A percentile compares a stretch with the other conserved stretches of the same genome.
phyloP scores from a whole-genome alignment of 345 rosid genomes.

The Aquilaria yunnanensis region DNA sequence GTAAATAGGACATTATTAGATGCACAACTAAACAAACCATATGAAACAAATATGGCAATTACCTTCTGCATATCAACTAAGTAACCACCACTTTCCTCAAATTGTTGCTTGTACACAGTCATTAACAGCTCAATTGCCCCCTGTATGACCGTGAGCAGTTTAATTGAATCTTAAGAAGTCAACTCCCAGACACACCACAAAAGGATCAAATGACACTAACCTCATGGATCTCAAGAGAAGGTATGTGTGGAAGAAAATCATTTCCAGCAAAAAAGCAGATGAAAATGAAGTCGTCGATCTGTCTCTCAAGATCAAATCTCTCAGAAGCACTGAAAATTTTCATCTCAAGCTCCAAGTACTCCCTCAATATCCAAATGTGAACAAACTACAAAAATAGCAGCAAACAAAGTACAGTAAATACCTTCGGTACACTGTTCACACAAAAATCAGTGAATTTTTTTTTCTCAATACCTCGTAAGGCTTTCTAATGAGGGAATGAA shows the following conservation, averaged over 20 bases:
- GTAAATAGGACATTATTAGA: neutral
- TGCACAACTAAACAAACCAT: neutral
- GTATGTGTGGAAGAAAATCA: constrained; percentile 32
- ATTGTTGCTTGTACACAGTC: constrained; percentile 22
- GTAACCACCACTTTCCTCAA: constrained; percentile 23
- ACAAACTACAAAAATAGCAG: constrained; percentile 13
- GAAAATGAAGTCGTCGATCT: constrained; percentile 22
- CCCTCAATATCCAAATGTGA: constrained; percentile 27
- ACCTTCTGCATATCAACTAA: constrained; percentile 24
- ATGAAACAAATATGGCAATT: neutral
- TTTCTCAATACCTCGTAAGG: constrained; percentile 14
- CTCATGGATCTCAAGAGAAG: constrained; percentile 22
- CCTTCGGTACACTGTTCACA: neutral
- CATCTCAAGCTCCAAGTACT: constrained; percentile 18
- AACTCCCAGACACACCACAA: neutral
- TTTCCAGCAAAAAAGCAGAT: constrained; percentile 25
- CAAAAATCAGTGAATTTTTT: neutral
- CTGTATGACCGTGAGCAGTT: neutral
- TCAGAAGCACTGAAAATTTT: constrained; percentile 8
- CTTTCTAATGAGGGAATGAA: neutral
- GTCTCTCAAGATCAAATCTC: constrained; percentile 12
- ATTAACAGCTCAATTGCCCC: constrained; percentile 20
- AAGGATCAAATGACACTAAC: neutral
- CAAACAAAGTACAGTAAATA: neutral
- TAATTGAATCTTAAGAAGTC: neutral